phyloP scores from a whole-genome alignment of 768 basidiomycete genomes.

The Mycena maculata region DNA sequence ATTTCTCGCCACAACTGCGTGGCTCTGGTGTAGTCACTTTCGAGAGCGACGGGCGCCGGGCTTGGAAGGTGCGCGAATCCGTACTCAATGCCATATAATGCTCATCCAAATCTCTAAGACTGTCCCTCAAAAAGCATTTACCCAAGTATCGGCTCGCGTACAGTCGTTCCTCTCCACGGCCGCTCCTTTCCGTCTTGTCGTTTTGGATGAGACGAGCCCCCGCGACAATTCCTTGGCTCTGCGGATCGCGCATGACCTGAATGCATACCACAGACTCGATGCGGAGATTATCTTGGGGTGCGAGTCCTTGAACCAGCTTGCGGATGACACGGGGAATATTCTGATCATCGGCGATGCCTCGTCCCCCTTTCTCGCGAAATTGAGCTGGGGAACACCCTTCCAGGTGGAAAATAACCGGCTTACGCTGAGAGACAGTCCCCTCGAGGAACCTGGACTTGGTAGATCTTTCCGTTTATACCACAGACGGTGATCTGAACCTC shows the following conservation, averaged over 20 bases:
- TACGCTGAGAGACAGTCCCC: conserved; percentile 39
- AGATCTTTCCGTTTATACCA: conserved; percentile 25
- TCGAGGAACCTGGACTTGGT: conserved; percentile 49
- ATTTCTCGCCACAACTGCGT: conserved; percentile 14
- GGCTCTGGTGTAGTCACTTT: conserved; percentile 30
- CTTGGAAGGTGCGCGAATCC: conserved; percentile 32
- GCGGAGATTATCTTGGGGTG: conserved; percentile 63
- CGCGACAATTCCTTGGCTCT: conserved; percentile 66
- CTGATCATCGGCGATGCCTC: conserved; percentile 65
- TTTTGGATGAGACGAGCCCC: conserved; percentile 50
- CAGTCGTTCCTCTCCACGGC: conserved; percentile 70
- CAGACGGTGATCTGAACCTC: conserved; percentile 32
- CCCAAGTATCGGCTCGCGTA: conserved; percentile 64
- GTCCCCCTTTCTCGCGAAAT: conserved; percentile 44
- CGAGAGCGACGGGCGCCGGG: conserved; percentile 10
- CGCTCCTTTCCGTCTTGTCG: conserved; percentile 67
- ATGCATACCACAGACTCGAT: conserved; percentile 78
- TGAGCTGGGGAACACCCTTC: conserved; percentile 49
- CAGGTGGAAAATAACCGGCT: conserved; percentile 41
- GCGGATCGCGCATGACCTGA: conserved; percentile 75
- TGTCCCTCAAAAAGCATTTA: not conserved
- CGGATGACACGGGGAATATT: conserved; percentile 58
- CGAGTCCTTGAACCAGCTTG: conserved; percentile 46
- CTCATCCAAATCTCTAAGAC: conserved; percentile 18
- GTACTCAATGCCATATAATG: not conserved